Evolutionary conservation across 495 filamentous ascomycete genomes (phyloP), one percentile per base, ranked within the genome.

Genomic region (Aspergillus haitiensis): DNA sequence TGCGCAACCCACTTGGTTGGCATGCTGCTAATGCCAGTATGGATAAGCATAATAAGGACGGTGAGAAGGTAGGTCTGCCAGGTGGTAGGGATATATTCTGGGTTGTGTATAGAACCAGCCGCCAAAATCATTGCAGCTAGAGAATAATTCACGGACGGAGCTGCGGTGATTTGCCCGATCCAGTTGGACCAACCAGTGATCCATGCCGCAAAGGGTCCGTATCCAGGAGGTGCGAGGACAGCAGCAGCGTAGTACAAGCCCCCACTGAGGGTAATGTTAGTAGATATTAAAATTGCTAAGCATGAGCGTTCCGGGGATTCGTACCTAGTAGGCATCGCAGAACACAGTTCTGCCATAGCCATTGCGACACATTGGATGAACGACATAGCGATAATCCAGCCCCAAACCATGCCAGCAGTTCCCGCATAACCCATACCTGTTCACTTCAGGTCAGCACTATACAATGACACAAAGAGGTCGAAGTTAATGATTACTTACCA

Each of bases 381-480:
- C 12, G 86, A 51, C 79, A 90, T 88, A 27, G 86, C 86, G 55
- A 92, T 77, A 35, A 92, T 73, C 88, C 89, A 92, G 15, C 89
- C 89, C 89, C 89, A 91, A 2, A 86, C 86, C 87, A 91, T 91
- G n/a, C 87, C 88, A 11, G 84, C 88, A 2, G 87, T 89, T 10
- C 89, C 88, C 16, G 89, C 89, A 75, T 92, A 92, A 54, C 89
- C 89, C 82, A 92, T 87, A 56, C 88, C 78, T 79, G 48, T 16
- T 42, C 4, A 15, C 27, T 47, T 4, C 42, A 46, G 52, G 57
- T 71, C 61, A 67, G 62, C 46, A 49, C 21, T 37, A 27, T 18
- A 11, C 15, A 6, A 3, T 40, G 36, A 33, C 27, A 7, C 35
- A 39, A 3, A 7, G 10, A 7, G 7, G 12, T 5, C 12, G 18